Evolutionary conservation across 805 yeast genomes (phyloP).

Genomic region (Saccharomycopsis sp.): DNA sequence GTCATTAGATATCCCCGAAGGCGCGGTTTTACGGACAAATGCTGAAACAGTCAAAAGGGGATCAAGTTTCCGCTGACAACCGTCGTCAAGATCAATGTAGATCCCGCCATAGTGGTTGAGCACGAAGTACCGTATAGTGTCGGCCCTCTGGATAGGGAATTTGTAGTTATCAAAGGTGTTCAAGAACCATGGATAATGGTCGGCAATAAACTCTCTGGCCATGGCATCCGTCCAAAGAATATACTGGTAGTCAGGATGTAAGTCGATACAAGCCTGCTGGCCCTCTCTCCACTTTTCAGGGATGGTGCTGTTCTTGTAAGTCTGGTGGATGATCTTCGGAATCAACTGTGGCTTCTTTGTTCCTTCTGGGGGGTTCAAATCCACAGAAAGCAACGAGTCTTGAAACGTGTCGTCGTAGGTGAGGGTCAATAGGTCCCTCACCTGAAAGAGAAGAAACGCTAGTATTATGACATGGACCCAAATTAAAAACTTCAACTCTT

Average conservation of each 20-base stretch:
- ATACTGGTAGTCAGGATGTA: slow-evolving; percentile 85
- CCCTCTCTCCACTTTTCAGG: slow-evolving; percentile 81
- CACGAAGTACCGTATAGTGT: slow-evolving; percentile 82
- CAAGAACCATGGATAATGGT: slow-evolving; percentile 82
- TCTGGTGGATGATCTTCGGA: slow-evolving; percentile 90
- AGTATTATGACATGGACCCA: slow-evolving; percentile 53
- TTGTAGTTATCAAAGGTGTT: slow-evolving; percentile 69
- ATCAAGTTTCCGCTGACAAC: slow-evolving; percentile 72
- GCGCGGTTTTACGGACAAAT: slow-evolving; percentile 78
- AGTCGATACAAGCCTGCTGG: slow-evolving; percentile 65
- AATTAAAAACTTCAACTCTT: slow-evolving; percentile 55
- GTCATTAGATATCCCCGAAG: slow-evolving; percentile 89
- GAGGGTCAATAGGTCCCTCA: slow-evolving; percentile 66
- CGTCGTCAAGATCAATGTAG: slow-evolving; percentile 86
- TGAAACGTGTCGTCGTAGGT: slow-evolving; percentile 64
- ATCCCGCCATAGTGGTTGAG: slow-evolving; percentile 81
- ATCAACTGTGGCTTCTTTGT: slow-evolving; percentile 48
- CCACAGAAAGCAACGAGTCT: slow-evolving; percentile 57
- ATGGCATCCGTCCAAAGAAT: slow-evolving; percentile 85
- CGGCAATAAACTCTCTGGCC: slow-evolving; percentile 70
- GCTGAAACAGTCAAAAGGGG: slow-evolving; percentile 79
- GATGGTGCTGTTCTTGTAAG: slow-evolving; percentile 70
- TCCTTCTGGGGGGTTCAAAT: slow-evolving; percentile 48
- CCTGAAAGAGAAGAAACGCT: slow-evolving; percentile 48
- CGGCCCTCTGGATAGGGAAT: slow-evolving; percentile 84